Conservation (phyloP, 805 yeast genomes). For the Saccharomyces kudriavzevii region DNA sequence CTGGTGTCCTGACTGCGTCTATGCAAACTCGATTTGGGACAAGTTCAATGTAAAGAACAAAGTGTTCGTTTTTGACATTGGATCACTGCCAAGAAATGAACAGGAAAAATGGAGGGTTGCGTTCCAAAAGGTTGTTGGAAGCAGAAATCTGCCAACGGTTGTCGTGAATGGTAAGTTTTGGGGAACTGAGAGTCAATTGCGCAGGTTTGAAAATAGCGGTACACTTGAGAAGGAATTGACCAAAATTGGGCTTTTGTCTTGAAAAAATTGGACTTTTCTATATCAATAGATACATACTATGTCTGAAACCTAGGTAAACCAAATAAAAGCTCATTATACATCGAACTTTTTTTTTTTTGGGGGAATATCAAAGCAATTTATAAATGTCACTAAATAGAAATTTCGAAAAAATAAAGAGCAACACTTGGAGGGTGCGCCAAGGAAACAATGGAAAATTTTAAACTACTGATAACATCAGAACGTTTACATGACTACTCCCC, state of each 20-base stretch:
- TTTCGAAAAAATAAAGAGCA: too few species aligned
- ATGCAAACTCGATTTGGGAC: slow-evolving; percentile 48
- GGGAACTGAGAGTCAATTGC: slow-evolving; percentile 30
- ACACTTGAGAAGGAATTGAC: slow-evolving; percentile 20
- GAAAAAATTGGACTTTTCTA: not conserved
- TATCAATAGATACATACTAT: not conserved
- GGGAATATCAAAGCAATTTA: too few species aligned
- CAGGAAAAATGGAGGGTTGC: slow-evolving; percentile 29
- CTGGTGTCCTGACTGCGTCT: slow-evolving; percentile 77
- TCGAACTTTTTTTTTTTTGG: not conserved
- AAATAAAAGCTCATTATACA: not conserved
- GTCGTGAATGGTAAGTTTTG: slow-evolving; percentile 28
- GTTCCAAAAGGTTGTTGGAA: slow-evolving; percentile 26
- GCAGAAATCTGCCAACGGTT: slow-evolving; percentile 30
- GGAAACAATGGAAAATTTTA: too few species aligned
- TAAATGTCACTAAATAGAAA: too few species aligned
- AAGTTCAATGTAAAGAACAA: slow-evolving; percentile 44
- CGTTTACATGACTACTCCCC: too few species aligned
- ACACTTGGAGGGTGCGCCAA: too few species aligned
- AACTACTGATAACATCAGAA: too few species aligned
- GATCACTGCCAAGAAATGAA: slow-evolving; percentile 17
- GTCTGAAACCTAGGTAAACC: not conserved
- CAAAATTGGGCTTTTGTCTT: slow-evolving; percentile 20
- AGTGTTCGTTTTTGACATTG: slow-evolving; percentile 46
- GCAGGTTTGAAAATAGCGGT: slow-evolving; percentile 21